phyloP scores from a whole-genome alignment of 208 protist genomes.

The Crithidia mellificae region DNA sequence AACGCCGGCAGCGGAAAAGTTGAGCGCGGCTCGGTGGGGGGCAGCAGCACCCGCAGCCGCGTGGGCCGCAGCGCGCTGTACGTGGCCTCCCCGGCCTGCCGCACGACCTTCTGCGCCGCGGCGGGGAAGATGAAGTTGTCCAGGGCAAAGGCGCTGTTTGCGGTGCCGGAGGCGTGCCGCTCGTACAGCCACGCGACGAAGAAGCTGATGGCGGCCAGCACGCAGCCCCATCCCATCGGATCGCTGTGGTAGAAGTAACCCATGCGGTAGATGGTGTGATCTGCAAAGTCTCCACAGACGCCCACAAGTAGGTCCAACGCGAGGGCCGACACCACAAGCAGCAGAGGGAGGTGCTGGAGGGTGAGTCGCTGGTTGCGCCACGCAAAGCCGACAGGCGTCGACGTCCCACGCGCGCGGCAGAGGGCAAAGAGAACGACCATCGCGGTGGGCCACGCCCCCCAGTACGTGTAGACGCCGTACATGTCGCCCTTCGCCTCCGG shows the following conservation, averaged over 20 bases:
- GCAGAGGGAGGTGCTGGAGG: constrained; percentile 25
- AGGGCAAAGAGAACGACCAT: constrained; percentile 33
- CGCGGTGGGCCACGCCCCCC: constrained; percentile 42
- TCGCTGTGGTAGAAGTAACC: neutral
- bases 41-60: constrained; percentile 14
- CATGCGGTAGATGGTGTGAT: neutral
- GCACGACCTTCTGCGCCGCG: constrained; percentile 14
- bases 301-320: neutral
- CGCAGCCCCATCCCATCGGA: neutral
- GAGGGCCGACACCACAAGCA: constrained; percentile 12
- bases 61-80: neutral
- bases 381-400: constrained; percentile 3
- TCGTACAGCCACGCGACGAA: constrained; percentile 35
- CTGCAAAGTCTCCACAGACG: neutral
- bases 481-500: neutral
- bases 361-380: constrained; percentile 2
- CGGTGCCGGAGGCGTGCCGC: constrained; percentile 17
- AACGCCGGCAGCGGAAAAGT: constrained; percentile 23
- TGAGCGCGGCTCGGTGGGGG: constrained; percentile 1
- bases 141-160: constrained; percentile 11
- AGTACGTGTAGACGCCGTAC: constrained; percentile 19
- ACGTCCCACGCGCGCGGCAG: constrained; percentile 19
- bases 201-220: constrained; percentile 18
- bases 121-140: constrained; percentile 37
- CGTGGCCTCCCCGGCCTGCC: constrained; percentile 1